These are phyloP conservation scores for Ochromonas danica DNA, from an alignment of 108 stramenopile species.

Conservation along the genomic window DNA sequence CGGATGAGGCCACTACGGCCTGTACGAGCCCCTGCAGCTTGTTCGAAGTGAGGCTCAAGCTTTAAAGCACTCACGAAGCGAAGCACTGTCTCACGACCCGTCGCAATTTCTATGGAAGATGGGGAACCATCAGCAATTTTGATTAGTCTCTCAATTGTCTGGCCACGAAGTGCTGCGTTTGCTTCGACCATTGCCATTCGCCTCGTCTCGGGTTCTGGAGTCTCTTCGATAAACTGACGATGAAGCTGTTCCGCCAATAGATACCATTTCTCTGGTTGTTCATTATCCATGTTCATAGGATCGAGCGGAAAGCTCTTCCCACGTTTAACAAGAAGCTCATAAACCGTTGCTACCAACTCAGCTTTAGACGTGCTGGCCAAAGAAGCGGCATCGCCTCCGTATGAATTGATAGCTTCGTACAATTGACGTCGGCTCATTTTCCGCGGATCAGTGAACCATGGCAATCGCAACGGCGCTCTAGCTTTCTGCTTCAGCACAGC, in stretches of 20 bases:
- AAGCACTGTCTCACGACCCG: not conserved
- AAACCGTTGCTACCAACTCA: not conserved
- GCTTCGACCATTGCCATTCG: not conserved
- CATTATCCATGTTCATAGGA: not conserved
- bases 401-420: not conserved
- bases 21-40: not conserved
- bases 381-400: not conserved
- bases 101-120: not conserved
- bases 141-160: not conserved
- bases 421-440: not conserved
- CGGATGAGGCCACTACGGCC: not conserved
- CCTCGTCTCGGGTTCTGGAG: not conserved
- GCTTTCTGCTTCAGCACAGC: too few relatives aligned
- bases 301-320: not conserved
- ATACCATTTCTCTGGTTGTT: not conserved
- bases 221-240: not conserved
- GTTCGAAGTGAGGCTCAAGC: not conserved
- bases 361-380: not conserved
- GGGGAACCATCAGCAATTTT: not conserved
- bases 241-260: not conserved
- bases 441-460: not conserved
- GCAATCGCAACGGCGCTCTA: not conserved
- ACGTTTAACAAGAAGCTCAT: not conserved
- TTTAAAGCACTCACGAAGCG: not conserved
- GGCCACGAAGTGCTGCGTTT: not conserved